Base-by-base conservation (phyloP, 495 filamentous ascomycete genomes). In the Tuber brumale region DNA sequence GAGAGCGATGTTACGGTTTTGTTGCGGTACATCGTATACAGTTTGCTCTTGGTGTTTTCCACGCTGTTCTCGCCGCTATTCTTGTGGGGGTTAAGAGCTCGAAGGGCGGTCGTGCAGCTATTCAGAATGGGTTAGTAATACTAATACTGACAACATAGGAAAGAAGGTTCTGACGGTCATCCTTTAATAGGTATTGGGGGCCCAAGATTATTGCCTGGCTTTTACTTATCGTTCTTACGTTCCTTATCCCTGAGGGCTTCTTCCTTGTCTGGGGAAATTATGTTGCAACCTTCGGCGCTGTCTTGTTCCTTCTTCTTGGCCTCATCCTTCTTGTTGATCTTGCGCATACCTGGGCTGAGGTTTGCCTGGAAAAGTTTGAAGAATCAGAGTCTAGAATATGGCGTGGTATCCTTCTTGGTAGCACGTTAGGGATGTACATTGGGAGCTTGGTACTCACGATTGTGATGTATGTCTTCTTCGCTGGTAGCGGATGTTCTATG, bases 391-490 rank as follows among this genome's bases (percentile, higher is more conserved):
- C 95, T 23, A 87, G 87, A 48, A 81, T 91, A 45, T 99, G 95
- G 95, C 89, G 94, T 46, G 89, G 88, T 16, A 85, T 99, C 72
- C 88, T 99, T 18, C 93, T 99, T 80, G 93, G 94, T 72, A 97
- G 94, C 31, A 97, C 95, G 2, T 85, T 98, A 44, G 90, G 92
- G 83, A 98, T 98, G 95, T 99, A 97, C 86, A 83, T 97, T 75
- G 89, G 89, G 23, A 94, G 93, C 31, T 84, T 97, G 43, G 93
- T 91, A 76, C 95, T 98, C 92, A 98, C 95, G 18, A 91, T 97
- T 77, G 83, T 99, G 79, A 96, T 97, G 91, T 99, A 97, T 86
- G 89, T 95, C 84, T 99, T 97, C 89, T 99, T 99, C 81, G 95
- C 95, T 19, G 84, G 85, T 45, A 86, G 87, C 70, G 91, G 90